A percentile compares a stretch with the other conserved stretches of the same genome.
These are phyloP conservation scores for Plasmodium coatneyi DNA, from an alignment of 169 alveolate species.

Conservation along the genomic window DNA sequence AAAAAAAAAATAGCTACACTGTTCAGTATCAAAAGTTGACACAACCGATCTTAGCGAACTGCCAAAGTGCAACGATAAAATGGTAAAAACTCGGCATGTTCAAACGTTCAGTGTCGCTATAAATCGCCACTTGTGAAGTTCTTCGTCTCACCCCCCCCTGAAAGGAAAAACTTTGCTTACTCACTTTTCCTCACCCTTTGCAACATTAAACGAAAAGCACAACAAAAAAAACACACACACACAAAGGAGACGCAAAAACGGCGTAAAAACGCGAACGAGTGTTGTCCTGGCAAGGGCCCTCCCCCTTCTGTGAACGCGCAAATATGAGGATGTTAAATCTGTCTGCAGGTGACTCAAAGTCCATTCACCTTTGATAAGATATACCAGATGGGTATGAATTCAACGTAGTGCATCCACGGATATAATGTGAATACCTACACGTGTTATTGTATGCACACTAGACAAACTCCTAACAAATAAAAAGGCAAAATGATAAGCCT, in stretches of 20 bases:
- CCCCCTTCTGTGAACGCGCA: neutral
- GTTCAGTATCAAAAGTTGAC: neutral
- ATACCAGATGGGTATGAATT: neutral
- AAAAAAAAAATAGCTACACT: neutral
- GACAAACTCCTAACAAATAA: neutral
- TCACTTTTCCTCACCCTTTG: neutral
- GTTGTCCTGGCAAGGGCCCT: neutral
- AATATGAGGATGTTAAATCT: neutral
- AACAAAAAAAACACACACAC: neutral
- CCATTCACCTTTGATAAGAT: neutral
- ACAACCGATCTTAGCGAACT: neutral
- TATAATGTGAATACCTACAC: neutral
- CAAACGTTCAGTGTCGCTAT: neutral
- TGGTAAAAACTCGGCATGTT: neutral
- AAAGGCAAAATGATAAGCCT: slow-evolving; percentile 33
- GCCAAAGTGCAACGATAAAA: neutral
- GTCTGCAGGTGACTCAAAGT: neutral
- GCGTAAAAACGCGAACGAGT: neutral
- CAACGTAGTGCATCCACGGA: neutral
- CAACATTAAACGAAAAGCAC: neutral
- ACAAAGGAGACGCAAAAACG: neutral
- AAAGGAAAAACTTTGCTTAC: neutral
- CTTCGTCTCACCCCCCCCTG: neutral
- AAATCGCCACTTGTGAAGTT: neutral
- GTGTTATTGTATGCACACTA: slow-evolving; percentile 9